A percentile compares a stretch with the other conserved stretches of the same genome.
Conservation (phyloP, 2,329 filamentous ascomycete genomes). For the Cladophialophora exuberans region DNA sequence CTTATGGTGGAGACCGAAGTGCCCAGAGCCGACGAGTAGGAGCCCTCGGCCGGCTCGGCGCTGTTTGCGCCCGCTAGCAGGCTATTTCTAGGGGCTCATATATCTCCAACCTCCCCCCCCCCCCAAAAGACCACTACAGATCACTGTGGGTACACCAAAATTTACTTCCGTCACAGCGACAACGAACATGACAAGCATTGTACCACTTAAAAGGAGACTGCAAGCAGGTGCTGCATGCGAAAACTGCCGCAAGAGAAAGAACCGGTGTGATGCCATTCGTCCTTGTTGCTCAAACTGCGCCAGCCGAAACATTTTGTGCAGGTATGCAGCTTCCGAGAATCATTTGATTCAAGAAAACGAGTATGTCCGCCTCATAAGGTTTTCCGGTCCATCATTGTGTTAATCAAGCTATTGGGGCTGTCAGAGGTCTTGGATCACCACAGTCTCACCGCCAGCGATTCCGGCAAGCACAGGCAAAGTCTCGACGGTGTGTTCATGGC, state of each 20-base stretch:
- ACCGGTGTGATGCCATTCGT: constrained; percentile 2
- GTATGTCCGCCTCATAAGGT: not conserved
- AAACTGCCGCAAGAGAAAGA: constrained; percentile 7
- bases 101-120: no score
- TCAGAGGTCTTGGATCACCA: not conserved
- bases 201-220: not conserved
- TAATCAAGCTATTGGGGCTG: not conserved
- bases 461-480: not conserved
- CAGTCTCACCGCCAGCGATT: not conserved
- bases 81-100: no score
- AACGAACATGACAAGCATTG: not conserved
- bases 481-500: not conserved
- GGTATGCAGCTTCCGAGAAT: no score
- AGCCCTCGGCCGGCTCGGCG: no score
- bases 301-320: not conserved
- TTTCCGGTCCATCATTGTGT: no score
- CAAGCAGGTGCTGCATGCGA: not conserved
- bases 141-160: not conserved
- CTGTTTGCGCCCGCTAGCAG: no score
- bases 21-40: no score
- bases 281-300: not conserved
- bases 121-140: no score
- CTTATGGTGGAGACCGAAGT: no score
- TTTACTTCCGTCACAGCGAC: not conserved
- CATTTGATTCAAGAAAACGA: constrained; percentile 4